These are phyloP conservation scores for Apiotrichum laibachii DNA, from an alignment of 1,284 basidiomycete genomes.

Conservation along the genomic window DNA sequence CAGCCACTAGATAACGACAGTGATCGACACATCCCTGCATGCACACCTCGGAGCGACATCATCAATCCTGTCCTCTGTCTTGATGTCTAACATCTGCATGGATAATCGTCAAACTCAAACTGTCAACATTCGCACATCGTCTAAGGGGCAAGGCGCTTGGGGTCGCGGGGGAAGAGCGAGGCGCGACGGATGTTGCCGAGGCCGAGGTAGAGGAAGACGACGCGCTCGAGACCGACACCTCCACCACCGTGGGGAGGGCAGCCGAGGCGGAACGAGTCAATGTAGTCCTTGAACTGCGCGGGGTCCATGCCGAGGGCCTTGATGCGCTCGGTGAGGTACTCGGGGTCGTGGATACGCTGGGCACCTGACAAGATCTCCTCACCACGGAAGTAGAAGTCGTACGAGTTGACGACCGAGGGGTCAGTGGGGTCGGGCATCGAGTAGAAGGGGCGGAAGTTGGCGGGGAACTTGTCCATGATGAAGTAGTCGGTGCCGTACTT, in stretches of 20 bases:
- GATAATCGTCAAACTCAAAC: neutral
- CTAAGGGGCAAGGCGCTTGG: constrained; percentile 57
- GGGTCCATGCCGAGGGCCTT: constrained; percentile 68
- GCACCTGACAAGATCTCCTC: constrained; percentile 98
- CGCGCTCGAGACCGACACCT: constrained; percentile 78
- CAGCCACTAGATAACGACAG: neutral
- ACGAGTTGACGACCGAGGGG: constrained; percentile 91
- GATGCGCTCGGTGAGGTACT: constrained; percentile 80
- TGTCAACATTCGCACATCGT: neutral
- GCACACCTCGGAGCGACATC: neutral
- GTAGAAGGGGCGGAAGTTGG: constrained; percentile 74
- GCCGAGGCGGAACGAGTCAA: constrained; percentile 92
- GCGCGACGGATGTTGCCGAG: constrained; percentile 93
- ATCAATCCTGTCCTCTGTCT: neutral
- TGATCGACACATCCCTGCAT: neutral
- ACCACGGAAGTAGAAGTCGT: constrained; percentile 99
- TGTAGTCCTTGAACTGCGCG: constrained; percentile 80
- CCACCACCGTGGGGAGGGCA: constrained; percentile 73
- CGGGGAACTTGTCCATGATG: constrained; percentile 95
- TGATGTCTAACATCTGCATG: constrained; percentile 3
- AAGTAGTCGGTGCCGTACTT: constrained; percentile 93
- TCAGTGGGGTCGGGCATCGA: constrained; percentile 93
- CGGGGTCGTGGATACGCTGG: constrained; percentile 91
- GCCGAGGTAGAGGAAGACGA: constrained; percentile 81
- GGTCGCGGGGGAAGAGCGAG: constrained; percentile 92